Evolutionary conservation across 2,329 filamentous ascomycete species (phyloP).

Genomic region (Incumbomyces delicatus): DNA sequence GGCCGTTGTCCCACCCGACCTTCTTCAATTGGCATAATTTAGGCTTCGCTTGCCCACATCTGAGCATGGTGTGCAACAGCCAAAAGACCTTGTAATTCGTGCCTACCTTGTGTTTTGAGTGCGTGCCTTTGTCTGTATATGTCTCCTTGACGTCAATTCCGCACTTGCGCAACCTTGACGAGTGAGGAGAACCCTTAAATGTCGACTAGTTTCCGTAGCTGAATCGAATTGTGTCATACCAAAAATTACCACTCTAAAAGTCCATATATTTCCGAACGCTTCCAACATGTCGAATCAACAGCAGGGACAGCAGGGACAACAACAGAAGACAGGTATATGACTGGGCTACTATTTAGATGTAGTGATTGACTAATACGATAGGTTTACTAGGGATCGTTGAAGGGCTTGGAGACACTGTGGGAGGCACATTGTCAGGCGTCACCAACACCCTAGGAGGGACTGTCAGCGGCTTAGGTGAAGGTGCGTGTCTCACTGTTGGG

Average conservation of each 20-base stretch:
- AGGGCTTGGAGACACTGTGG: slow-evolving; percentile 3
- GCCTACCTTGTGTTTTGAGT: no score
- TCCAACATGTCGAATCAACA: slow-evolving; percentile 4
- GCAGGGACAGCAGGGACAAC: slow-evolving; percentile 3
- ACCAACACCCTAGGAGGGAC: slow-evolving; percentile 7
- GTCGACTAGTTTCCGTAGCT: no score
- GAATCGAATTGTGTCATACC: no score
- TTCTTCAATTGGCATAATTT: no score
- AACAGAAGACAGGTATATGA: neutral
- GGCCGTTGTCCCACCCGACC: no score
- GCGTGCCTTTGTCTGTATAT: no score
- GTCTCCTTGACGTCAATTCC: neutral
- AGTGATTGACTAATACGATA: neutral
- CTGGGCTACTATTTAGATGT: neutral
- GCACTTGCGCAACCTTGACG: neutral
- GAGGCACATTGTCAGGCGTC: neutral
- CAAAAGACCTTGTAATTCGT: no score
- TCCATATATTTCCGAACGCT: no score
- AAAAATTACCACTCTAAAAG: no score
- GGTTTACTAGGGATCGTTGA: neutral
- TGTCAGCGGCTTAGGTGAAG: neutral
- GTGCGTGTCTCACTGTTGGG: neutral
- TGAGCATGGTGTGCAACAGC: no score
- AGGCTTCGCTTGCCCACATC: no score
- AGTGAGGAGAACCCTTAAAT: no score